phyloP scores from a whole-genome alignment of 257 asterid species.

The Rauvolfia tetraphylla region DNA sequence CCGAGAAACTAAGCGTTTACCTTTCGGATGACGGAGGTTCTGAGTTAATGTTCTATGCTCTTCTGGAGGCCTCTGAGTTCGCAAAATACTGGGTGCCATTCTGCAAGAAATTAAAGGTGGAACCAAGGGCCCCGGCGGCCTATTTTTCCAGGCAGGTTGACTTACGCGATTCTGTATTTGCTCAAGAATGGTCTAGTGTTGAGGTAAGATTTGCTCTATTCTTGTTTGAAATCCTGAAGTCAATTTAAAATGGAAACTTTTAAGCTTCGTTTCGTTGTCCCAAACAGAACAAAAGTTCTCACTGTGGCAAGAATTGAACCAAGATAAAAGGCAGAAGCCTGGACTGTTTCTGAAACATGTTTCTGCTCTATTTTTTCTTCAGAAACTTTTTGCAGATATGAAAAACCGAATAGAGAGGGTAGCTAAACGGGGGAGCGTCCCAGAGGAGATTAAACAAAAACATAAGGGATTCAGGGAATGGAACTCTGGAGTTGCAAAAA shows the following conservation, averaged over 20 bases:
- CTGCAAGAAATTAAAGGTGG: slow-evolving; percentile 47
- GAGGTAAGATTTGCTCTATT: slow-evolving; percentile 30
- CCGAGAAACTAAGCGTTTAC: slow-evolving; percentile 43
- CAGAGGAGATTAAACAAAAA: slow-evolving; percentile 32
- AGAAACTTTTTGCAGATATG: slow-evolving; percentile 72
- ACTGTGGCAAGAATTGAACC: no score
- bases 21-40: slow-evolving; percentile 66
- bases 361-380: neutral
- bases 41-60: slow-evolving; percentile 48
- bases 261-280: neutral
- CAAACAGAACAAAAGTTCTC: no score
- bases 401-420: slow-evolving; percentile 42
- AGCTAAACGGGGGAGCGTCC: slow-evolving; percentile 30
- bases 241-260: neutral
- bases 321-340: neutral
- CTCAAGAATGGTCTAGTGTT: slow-evolving; percentile 26
- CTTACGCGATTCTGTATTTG: slow-evolving; percentile 13
- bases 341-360: neutral
- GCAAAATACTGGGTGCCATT: slow-evolving; percentile 50
- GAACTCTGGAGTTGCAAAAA: slow-evolving; percentile 40
- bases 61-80: slow-evolving; percentile 42
- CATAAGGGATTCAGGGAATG: slow-evolving; percentile 69
- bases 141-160: slow-evolving; percentile 28
- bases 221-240: neutral
- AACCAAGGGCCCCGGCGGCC: slow-evolving; percentile 43